Conservation (phyloP, 257 asterid species). For the Eustoma russellianum region DNA sequence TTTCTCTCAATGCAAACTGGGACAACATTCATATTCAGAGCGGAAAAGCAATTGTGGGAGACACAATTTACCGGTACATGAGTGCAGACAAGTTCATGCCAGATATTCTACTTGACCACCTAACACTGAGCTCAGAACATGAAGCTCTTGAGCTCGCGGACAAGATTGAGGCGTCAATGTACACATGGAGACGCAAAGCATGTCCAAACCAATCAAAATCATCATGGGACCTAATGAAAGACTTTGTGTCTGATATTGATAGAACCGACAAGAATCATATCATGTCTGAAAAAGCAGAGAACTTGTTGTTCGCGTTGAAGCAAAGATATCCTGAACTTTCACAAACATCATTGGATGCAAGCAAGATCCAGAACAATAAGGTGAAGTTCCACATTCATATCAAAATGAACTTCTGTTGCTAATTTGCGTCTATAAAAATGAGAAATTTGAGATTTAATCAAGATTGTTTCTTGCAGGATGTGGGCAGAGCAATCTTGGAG, state of each 20-base stretch:
- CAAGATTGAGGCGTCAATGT: conserved; percentile 75
- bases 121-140: conserved; percentile 58
- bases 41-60: conserved; percentile 86
- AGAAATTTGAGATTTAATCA: too few relatives aligned
- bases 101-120: conserved; percentile 46
- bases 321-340: conserved; percentile 77
- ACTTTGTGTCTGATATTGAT: conserved; percentile 59
- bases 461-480: conserved; percentile 44
- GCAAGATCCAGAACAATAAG: conserved; percentile 80
- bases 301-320: conserved; percentile 63
- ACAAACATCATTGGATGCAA: conserved; percentile 74
- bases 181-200: conserved; percentile 74
- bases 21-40: conserved; percentile 32
- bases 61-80: conserved; percentile 60
- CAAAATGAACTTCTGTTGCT: background rate
- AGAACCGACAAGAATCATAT: conserved; percentile 60
- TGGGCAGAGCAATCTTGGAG: conserved; percentile 86
- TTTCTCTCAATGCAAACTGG: too few relatives aligned
- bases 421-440: background rate
- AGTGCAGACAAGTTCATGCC: conserved; percentile 56
- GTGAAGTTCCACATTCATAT: conserved; percentile 15
- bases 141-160: conserved; percentile 87
- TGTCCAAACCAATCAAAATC: conserved; percentile 56
- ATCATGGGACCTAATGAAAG: conserved; percentile 83
- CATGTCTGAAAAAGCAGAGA: conserved; percentile 68